These are phyloP conservation scores for Syzygium oleosum DNA, from an alignment of 345 rosid species.

Conservation along the genomic window DNA sequence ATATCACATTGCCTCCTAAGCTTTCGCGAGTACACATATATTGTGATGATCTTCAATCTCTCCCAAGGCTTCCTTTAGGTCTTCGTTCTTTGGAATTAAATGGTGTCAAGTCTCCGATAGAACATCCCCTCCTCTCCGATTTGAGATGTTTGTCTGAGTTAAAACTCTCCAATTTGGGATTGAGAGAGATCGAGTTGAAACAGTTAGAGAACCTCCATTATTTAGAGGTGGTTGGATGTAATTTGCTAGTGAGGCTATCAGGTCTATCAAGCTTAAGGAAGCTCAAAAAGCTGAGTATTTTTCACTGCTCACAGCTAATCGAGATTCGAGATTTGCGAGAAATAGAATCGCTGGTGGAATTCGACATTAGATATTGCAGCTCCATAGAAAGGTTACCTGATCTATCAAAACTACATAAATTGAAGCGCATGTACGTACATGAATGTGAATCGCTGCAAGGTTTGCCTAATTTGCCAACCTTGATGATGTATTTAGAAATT, in stretches of 20 bases:
- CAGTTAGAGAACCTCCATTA: background rate
- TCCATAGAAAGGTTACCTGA: background rate
- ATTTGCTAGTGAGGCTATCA: background rate
- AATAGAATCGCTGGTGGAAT: background rate
- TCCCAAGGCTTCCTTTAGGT: background rate
- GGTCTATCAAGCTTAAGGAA: background rate
- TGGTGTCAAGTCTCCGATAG: background rate
- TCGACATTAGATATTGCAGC: rapidly evolving
- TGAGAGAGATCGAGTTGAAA: background rate
- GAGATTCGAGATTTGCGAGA: background rate
- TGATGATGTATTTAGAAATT: no score
- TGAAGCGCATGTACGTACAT: no score
- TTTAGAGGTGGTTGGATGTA: rapidly evolving
- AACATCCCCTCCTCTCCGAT: background rate
- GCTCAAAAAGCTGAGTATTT: no score
- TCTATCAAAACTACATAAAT: background rate
- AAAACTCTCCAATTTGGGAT: rapidly evolving
- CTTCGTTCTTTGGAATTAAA: rapidly evolving
- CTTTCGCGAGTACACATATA: no score
- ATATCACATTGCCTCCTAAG: background rate
- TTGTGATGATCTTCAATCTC: background rate
- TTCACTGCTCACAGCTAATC: background rate
- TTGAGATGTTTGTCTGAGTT: background rate
- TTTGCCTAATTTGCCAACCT: no score
- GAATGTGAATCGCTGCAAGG: no score